Conservation (phyloP, 495 filamentous ascomycete genomes). For the Xylaria longipes region DNA sequence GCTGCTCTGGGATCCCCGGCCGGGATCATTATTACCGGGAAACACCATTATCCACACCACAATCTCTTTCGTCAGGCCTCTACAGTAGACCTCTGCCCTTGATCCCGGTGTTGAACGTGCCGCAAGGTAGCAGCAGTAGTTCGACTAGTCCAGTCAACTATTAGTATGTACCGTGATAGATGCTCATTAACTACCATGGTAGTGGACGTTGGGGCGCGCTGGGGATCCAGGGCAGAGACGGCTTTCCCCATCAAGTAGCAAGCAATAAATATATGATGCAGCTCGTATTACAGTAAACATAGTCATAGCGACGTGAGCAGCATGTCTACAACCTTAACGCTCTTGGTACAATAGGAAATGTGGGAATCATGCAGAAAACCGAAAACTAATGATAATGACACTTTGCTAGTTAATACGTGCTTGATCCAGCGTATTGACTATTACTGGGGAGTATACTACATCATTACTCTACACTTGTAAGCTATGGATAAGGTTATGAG, state of each 20-base stretch:
- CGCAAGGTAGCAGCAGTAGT: constrained; percentile 15
- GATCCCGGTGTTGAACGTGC: constrained; percentile 21
- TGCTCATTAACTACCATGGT: not conserved
- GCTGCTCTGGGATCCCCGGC: constrained; percentile 15
- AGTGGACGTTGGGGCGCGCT: not conserved
- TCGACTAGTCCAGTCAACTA: constrained; percentile 5
- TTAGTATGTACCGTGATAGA: not conserved
- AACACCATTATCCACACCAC: constrained; percentile 15
- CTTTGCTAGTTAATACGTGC: not conserved
- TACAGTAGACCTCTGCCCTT: constrained; percentile 17
- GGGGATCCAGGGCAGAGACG: constrained; percentile 1
- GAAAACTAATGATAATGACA: not conserved
- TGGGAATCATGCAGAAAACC: not conserved
- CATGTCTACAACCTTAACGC: not conserved
- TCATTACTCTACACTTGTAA: not conserved
- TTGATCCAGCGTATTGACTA: not conserved
- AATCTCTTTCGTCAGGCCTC: constrained; percentile 13
- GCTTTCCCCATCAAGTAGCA: not conserved
- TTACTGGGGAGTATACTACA: not conserved
- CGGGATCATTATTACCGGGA: constrained; percentile 8
- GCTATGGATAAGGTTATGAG: not conserved
- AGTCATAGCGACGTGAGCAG: not conserved
- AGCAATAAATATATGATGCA: constrained; percentile 7
- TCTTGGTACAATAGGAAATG: not conserved
- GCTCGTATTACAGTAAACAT: not conserved